phyloP scores from a whole-genome alignment of 2,329 filamentous ascomycete species.

The Nothopassalora personata region DNA sequence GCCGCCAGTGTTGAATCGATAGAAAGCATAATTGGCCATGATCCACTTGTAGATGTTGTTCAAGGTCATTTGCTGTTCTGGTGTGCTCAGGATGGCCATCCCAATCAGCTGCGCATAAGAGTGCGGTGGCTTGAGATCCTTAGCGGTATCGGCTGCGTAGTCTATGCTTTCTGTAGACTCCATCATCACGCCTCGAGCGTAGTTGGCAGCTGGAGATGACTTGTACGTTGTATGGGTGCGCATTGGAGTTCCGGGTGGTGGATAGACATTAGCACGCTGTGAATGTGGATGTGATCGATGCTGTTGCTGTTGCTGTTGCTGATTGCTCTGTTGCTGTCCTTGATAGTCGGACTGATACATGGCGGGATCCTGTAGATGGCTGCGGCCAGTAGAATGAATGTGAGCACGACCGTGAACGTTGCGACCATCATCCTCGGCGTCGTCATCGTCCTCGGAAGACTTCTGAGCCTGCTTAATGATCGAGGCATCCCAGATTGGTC shows the following conservation, averaged over 20 bases:
- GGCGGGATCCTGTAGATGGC: conserved; percentile 18
- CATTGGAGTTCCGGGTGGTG: conserved; percentile 34
- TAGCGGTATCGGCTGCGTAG: conserved; percentile 74
- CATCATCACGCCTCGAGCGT: conserved; percentile 47
- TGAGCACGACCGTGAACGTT: conserved; percentile 10
- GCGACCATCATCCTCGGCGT: conserved; percentile 31
- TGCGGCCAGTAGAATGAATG: conserved; percentile 11
- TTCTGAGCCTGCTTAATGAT: conserved; percentile 36
- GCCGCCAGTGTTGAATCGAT: conserved; percentile 74
- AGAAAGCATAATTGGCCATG: conserved; percentile 86
- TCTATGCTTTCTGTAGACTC: conserved; percentile 59
- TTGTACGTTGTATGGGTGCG: conserved; percentile 32
- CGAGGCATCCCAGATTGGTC: conserved; percentile 52
- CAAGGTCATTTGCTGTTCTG: conserved; percentile 82
- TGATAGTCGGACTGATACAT: conserved; percentile 24
- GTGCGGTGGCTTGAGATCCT: conserved; percentile 89
- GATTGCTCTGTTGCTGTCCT: conserved; percentile 20
- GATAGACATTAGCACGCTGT: conserved; percentile 28
- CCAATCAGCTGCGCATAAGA: conserved; percentile 97
- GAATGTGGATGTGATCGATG: conserved; percentile 34
- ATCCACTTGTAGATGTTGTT: conserved; percentile 94
- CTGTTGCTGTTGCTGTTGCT: conserved; percentile 16
- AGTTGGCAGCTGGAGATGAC: conserved; percentile 43
- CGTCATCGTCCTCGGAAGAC: conserved; percentile 40
- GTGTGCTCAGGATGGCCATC: conserved; percentile 83